A percentile compares a stretch with the other conserved stretches of the same genome.
phyloP scores from a whole-genome alignment of 2,329 filamentous ascomycete species.

The Magnaporthales sp. region DNA sequence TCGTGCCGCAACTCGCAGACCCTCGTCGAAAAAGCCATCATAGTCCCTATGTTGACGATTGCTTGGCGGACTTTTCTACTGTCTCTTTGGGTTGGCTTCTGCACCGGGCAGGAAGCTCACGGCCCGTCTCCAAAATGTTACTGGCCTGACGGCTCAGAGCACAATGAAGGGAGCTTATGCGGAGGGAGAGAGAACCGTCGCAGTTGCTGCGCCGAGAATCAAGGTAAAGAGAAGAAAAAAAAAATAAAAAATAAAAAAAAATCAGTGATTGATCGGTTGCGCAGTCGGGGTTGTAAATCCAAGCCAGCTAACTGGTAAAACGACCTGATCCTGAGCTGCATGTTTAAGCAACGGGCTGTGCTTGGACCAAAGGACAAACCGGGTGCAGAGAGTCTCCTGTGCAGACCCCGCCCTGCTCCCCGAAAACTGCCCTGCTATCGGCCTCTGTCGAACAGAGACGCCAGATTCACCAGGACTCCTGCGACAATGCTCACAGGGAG shows the following conservation, averaged over 20 bases:
- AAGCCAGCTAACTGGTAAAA: background rate
- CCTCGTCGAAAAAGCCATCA: background rate
- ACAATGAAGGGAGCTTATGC: background rate
- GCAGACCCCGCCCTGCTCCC: background rate
- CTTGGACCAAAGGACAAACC: background rate
- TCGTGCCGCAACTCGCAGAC: background rate
- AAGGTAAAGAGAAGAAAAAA: too few relatives aligned
- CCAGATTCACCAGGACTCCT: background rate
- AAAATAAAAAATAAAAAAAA: background rate
- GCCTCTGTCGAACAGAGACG: background rate
- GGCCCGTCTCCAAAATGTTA: background rate
- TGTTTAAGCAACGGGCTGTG: background rate
- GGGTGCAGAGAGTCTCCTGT: background rate
- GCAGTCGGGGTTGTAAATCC: background rate
- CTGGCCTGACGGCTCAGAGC: background rate
- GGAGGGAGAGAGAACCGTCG: background rate
- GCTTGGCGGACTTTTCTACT: background rate
- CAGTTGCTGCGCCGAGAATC: background rate
- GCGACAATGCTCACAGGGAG: background rate
- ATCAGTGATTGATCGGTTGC: background rate
- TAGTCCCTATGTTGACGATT: background rate
- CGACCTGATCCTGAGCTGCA: background rate
- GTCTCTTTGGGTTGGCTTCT: background rate
- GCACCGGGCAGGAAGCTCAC: background rate
- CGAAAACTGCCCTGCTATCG: background rate